Conservation (phyloP, 345 rosid species). For the Syzygium grande region DNA sequence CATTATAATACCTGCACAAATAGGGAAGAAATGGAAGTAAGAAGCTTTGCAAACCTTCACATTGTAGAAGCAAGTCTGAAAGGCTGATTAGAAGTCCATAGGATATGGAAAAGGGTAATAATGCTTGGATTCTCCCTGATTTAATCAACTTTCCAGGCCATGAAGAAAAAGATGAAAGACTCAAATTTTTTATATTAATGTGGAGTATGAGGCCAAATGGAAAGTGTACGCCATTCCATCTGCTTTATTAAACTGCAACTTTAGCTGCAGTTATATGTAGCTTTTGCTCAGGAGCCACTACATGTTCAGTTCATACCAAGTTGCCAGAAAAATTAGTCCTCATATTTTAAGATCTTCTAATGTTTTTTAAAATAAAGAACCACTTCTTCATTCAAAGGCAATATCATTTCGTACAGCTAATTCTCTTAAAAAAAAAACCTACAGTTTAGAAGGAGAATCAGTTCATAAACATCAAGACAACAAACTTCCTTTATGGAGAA, state of each 20-base stretch:
- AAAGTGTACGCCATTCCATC: neutral
- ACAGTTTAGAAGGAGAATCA: too few relatives aligned
- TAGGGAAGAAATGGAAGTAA: neutral
- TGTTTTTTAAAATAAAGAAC: neutral
- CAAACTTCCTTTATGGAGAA: neutral
- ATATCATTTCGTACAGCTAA: neutral
- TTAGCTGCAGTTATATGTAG: neutral
- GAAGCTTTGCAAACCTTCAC: neutral
- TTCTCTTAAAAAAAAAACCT: neutral
- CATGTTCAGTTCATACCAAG: neutral
- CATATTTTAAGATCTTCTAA: neutral
- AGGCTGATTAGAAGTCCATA: neutral
- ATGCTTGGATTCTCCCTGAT: neutral
- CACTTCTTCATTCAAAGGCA: neutral
- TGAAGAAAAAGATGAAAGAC: neutral
- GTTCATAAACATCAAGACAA: neutral
- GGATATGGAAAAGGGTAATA: neutral
- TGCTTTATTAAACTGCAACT: neutral
- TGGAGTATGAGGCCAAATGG: neutral
- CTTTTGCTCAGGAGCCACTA: neutral
- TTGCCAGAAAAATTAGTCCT: neutral
- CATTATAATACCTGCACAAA: conserved; percentile 68
- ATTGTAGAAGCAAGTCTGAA: neutral
- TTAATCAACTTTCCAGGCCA: neutral
- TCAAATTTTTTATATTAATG: neutral